Conservation (phyloP, 2,329 filamentous ascomycete genomes). For the Pseudocercospora fuligena region DNA sequence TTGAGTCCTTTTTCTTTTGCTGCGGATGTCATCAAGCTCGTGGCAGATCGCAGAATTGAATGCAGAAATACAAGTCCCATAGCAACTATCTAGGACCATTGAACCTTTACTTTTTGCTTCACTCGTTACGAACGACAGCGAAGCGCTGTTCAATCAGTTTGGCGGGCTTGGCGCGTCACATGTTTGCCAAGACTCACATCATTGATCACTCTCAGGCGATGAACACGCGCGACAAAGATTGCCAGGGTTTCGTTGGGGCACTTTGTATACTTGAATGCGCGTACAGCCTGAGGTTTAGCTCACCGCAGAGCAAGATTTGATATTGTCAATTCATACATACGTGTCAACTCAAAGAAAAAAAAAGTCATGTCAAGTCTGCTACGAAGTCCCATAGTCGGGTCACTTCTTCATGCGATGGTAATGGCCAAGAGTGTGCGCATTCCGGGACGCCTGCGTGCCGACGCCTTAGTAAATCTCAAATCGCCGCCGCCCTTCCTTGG, state of each 20-base stretch:
- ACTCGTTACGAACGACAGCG: neutral
- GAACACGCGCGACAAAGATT: neutral
- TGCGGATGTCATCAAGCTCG: too few relatives aligned
- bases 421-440: conserved; percentile 1
- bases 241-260: neutral
- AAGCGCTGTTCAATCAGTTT: neutral
- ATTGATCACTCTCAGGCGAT: neutral
- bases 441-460: conserved; percentile 11
- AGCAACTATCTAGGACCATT: too few relatives aligned
- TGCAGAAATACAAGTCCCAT: too few relatives aligned
- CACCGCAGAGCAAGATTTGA: neutral
- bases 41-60: too few relatives aligned
- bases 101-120: neutral
- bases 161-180: neutral
- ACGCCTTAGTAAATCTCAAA: conserved; percentile 7
- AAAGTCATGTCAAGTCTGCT: conserved; percentile 2
- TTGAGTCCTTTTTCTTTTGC: too few relatives aligned
- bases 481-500: neutral
- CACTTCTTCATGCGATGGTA: neutral
- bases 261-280: neutral
- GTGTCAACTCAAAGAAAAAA: conserved; percentile 6
- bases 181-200: neutral
- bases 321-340: conserved; percentile 1
- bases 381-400: neutral
- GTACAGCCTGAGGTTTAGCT: neutral